phyloP scores from a whole-genome alignment of 2,329 filamentous ascomycete genomes.

The Paecilomyces niveus region DNA sequence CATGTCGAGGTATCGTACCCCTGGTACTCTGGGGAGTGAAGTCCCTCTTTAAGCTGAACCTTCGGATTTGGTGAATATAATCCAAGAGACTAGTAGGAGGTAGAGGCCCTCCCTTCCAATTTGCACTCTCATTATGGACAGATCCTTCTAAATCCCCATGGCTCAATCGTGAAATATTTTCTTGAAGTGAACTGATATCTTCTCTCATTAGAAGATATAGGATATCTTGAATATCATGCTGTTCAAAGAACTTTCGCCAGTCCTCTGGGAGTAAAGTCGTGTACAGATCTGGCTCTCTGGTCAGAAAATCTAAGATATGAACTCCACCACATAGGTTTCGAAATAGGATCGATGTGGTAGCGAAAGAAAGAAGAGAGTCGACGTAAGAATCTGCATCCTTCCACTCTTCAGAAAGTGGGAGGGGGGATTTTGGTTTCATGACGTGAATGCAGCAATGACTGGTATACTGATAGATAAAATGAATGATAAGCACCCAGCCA shows the following conservation, averaged over 20 bases:
- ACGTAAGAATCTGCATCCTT: conserved; percentile 68
- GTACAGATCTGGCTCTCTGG: conserved; percentile 75
- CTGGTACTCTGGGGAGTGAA: conserved; percentile 40
- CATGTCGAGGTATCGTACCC: conserved; percentile 48
- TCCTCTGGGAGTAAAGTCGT: conserved; percentile 65
- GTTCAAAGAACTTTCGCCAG: conserved; percentile 74
- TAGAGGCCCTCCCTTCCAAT: conserved; percentile 38
- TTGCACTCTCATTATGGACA: conserved; percentile 2
- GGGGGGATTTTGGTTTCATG: conserved; percentile 44
- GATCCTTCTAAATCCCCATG: background rate
- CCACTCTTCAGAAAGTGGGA: conserved; percentile 69
- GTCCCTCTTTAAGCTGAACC: conserved; percentile 58
- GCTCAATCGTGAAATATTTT: background rate
- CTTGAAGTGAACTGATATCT: conserved; percentile 49
- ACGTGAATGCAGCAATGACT: background rate
- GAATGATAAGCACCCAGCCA: background rate
- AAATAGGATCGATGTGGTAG: conserved; percentile 66
- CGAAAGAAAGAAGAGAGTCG: conserved; percentile 68
- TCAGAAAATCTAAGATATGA: conserved; percentile 95
- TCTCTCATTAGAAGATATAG: conserved; percentile 76
- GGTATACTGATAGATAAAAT: background rate
- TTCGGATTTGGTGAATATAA: conserved; percentile 67
- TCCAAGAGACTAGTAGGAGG: conserved; percentile 55
- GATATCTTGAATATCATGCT: conserved; percentile 64
- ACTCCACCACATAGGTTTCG: conserved; percentile 93